Conservation (phyloP, 768 basidiomycete species). For the Hericium coralloides region DNA sequence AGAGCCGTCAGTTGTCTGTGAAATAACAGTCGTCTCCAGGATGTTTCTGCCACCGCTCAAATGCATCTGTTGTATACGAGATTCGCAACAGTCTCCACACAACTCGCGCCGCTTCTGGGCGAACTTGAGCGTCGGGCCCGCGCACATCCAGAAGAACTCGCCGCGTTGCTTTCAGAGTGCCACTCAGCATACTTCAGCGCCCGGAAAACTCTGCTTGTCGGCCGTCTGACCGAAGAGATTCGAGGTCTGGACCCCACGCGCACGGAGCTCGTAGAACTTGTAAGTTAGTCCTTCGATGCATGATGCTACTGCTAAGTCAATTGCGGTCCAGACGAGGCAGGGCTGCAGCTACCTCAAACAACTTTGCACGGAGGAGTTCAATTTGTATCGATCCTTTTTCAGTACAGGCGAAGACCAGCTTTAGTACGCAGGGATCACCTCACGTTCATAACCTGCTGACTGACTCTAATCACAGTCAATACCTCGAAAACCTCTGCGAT, state of each 20-base stretch:
- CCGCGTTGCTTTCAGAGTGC: constrained; percentile 76
- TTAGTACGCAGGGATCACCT: constrained; percentile 40
- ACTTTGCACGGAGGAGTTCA: constrained; percentile 84
- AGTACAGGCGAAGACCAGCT: constrained; percentile 69
- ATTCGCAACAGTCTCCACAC: constrained; percentile 62
- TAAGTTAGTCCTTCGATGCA: constrained; percentile 23
- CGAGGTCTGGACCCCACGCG: constrained; percentile 67
- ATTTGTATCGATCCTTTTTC: constrained; percentile 80
- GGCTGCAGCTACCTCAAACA: constrained; percentile 93
- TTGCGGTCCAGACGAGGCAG: constrained; percentile 59
- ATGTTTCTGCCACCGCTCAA: constrained; percentile 61
- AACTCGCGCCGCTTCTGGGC: constrained; percentile 67
- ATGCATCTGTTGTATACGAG: constrained; percentile 85
- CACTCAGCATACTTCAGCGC: constrained; percentile 75
- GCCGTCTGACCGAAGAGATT: constrained; percentile 74
- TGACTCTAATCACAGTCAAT: constrained; percentile 44
- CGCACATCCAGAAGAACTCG: constrained; percentile 78
- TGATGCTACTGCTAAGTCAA: background rate
- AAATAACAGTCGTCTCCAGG: background rate
- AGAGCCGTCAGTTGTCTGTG: background rate
- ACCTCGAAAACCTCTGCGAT: constrained; percentile 88
- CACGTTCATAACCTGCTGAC: background rate
- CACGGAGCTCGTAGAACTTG: constrained; percentile 85
- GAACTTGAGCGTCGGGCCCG: constrained; percentile 78
- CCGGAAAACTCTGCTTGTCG: constrained; percentile 63